A percentile compares a stretch with the other conserved stretches of the same genome.
Conservation (phyloP, 306 rosid species). For the Ormosia semicastrata region DNA sequence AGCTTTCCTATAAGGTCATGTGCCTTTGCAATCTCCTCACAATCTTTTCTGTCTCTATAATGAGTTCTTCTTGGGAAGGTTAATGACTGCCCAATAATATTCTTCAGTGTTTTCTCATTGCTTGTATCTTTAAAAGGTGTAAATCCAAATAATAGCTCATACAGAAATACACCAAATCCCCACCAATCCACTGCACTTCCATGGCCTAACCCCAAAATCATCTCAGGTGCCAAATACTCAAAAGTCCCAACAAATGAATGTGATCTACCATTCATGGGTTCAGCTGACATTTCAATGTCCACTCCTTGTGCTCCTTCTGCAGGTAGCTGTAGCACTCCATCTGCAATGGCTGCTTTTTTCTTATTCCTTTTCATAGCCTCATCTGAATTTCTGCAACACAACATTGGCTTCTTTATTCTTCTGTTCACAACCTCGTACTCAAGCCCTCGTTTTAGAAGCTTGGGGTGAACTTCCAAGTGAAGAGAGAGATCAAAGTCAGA, state of each 20-base stretch:
- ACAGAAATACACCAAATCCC: conserved; percentile 57
- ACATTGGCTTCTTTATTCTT: conserved; percentile 31
- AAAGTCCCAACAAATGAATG: conserved; percentile 68
- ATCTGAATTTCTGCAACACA: conserved; percentile 8
- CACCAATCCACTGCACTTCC: conserved; percentile 72
- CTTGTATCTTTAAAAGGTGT: conserved; percentile 50
- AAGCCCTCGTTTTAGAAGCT: conserved; percentile 29
- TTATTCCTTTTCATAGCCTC: not conserved
- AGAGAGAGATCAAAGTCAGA: conserved; percentile 25
- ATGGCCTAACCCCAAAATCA: conserved; percentile 52
- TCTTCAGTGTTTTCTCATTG: conserved; percentile 47
- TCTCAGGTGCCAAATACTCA: conserved; percentile 62
- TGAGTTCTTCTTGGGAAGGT: conserved; percentile 40
- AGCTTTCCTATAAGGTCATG: conserved; percentile 55
- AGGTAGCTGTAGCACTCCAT: too few species aligned
- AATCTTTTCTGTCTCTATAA: not conserved
- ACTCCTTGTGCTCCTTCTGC: too few species aligned
- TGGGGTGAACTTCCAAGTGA: conserved; percentile 43
- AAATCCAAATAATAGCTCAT: conserved; percentile 52
- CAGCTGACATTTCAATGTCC: not conserved
- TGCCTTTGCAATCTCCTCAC: conserved; percentile 30
- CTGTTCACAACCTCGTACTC: conserved; percentile 30
- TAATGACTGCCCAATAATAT: conserved; percentile 43
- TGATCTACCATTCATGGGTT: conserved; percentile 53
- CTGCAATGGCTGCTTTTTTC: not conserved